phyloP scores from a whole-genome alignment of 257 asterid genomes.

The Vinca minor region DNA sequence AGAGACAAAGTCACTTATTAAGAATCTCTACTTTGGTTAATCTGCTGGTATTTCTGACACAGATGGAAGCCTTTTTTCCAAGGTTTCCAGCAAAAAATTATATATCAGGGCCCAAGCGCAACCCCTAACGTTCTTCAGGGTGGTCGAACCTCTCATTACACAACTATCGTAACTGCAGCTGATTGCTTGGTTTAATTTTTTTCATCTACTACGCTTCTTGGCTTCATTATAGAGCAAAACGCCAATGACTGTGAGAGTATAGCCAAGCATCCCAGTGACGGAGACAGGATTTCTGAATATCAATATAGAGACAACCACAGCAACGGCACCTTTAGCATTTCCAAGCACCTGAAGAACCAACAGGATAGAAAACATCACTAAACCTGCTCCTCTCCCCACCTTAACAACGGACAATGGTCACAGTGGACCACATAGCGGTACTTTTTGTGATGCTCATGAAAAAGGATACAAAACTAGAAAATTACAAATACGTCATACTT shows the following conservation, averaged over 20 bases:
- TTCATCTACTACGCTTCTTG: conserved; percentile 65
- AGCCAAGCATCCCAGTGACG: conserved; percentile 74
- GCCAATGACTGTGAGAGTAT: conserved; percentile 54
- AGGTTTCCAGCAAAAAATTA: conserved; percentile 29
- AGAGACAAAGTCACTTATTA: conserved; percentile 36
- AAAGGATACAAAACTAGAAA: background rate
- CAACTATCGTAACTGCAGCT: conserved; percentile 16
- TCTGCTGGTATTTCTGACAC: conserved; percentile 30
- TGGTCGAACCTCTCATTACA: conserved; percentile 28
- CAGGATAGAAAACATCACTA: background rate
- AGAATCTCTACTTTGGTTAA: conserved; percentile 26
- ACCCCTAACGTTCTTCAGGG: conserved; percentile 19
- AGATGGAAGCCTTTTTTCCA: conserved; percentile 32
- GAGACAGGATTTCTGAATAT: conserved; percentile 77
- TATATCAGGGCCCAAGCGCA: conserved; percentile 21
- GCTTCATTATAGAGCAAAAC: conserved; percentile 72
- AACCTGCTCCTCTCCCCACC: background rate
- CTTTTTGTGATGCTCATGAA: background rate
- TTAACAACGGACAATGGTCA: background rate
- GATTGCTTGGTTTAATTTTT: conserved; percentile 5
- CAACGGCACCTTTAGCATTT: conserved; percentile 81
- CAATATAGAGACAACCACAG: conserved; percentile 69
- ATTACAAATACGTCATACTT: too few species aligned
- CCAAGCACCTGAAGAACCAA: conserved; percentile 53
- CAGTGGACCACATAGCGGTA: background rate